phyloP scores from a whole-genome alignment of 2,329 filamentous ascomycete genomes.

The Rhytidhysteron rufulum region DNA sequence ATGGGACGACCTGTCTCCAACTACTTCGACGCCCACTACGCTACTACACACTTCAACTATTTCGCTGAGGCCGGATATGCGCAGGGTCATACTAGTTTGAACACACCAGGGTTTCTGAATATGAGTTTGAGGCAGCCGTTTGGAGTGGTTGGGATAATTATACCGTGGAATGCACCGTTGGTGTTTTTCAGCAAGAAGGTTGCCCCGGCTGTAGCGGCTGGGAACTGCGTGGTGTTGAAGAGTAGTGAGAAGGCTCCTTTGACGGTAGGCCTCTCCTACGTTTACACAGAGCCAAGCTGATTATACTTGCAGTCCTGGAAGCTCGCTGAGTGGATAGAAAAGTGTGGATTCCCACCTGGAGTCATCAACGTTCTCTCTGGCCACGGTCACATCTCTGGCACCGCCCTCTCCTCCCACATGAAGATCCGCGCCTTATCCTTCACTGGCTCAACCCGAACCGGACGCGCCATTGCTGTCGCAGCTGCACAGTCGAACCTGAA shows the following conservation, averaged over 20 bases:
- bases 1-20: neutral
- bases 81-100: slow-evolving; percentile 38
- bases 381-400: slow-evolving; percentile 14
- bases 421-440: slow-evolving; percentile 33
- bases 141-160: slow-evolving; percentile 8
- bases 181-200: slow-evolving; percentile 8
- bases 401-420: slow-evolving; percentile 27
- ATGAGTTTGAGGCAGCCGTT: slow-evolving; percentile 11
- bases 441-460: slow-evolving; percentile 30
- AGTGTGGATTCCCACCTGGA: slow-evolving; percentile 29
- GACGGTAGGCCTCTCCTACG: neutral
- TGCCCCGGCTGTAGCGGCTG: slow-evolving; percentile 13
- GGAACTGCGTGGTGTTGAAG: no score
- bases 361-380: slow-evolving; percentile 22
- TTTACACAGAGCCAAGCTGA: neutral
- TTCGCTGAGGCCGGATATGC: slow-evolving; percentile 4
- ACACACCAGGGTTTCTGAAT: slow-evolving; percentile 1
- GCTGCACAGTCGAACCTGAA: slow-evolving; percentile 36
- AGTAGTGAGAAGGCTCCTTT: no score
- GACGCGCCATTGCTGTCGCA: slow-evolving; percentile 26
- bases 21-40: slow-evolving; percentile 1
- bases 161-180: slow-evolving; percentile 6
- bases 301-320: slow-evolving; percentile 1
- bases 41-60: no score
- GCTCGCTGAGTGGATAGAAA: slow-evolving; percentile 12